Conservation (phyloP, 2,329 filamentous ascomycete species). For the Macroventuria anomochaeta region DNA sequence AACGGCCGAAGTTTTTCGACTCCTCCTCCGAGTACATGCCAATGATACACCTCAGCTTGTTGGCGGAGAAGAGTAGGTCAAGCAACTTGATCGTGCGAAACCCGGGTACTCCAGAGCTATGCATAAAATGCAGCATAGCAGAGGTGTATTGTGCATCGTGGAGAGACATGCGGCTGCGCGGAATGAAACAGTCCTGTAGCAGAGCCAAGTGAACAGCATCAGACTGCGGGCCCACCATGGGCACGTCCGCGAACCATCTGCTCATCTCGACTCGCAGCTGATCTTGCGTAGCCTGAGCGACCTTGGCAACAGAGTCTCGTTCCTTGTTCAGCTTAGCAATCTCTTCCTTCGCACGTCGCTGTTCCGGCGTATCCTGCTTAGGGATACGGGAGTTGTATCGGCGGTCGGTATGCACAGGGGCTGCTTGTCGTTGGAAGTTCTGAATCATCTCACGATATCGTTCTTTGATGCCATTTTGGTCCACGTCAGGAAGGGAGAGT, state of each 20-base stretch:
- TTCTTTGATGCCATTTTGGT: slow-evolving; percentile 66
- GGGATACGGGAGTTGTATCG: slow-evolving; percentile 60
- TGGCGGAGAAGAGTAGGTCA: slow-evolving; percentile 82
- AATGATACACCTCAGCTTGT: slow-evolving; percentile 80
- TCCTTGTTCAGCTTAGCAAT: slow-evolving; percentile 61
- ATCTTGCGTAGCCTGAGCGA: slow-evolving; percentile 59
- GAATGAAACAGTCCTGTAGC: slow-evolving; percentile 91
- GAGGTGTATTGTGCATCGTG: slow-evolving; percentile 90
- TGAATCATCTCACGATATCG: slow-evolving; percentile 81
- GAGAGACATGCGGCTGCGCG: slow-evolving; percentile 81
- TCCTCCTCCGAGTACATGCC: slow-evolving; percentile 91
- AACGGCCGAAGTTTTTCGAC: slow-evolving; percentile 90
- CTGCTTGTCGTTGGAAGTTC: slow-evolving; percentile 27
- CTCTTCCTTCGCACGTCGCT: slow-evolving; percentile 74
- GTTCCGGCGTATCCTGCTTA: slow-evolving; percentile 64
- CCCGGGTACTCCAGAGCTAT: slow-evolving; percentile 80
- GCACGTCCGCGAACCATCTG: slow-evolving; percentile 74
- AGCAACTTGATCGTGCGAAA: slow-evolving; percentile 87
- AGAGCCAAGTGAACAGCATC: slow-evolving; percentile 72
- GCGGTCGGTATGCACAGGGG: slow-evolving; percentile 61
- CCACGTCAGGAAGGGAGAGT: slow-evolving; percentile 77
- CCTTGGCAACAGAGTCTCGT: slow-evolving; percentile 61
- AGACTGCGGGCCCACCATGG: slow-evolving; percentile 64
- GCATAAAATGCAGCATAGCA: slow-evolving; percentile 84
- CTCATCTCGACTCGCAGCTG: slow-evolving; percentile 78